A percentile compares a stretch with the other conserved stretches of the same genome.
These are phyloP conservation scores for Kodamaea kaohsiungensis DNA, from an alignment of 805 yeast genomes.

Conservation along the genomic window DNA sequence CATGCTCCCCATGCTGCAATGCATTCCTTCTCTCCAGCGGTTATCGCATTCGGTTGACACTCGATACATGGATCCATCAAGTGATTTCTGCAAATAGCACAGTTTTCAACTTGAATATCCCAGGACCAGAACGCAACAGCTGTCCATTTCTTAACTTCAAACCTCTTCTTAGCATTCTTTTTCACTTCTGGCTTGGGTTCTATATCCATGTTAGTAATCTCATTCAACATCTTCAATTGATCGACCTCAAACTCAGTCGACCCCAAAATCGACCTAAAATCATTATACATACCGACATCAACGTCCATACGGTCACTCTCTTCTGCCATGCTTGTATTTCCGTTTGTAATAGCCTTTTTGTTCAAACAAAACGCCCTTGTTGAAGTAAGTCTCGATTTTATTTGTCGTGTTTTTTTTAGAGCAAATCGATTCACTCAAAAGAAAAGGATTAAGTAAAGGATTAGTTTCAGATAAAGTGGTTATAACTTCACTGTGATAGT, in stretches of 20 bases:
- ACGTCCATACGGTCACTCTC: slow-evolving; percentile 32
- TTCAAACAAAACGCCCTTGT: not conserved
- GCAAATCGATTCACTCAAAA: not conserved
- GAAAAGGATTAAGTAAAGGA: not conserved
- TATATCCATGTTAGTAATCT: slow-evolving; percentile 11
- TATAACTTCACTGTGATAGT: not conserved
- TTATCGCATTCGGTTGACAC: slow-evolving; percentile 83
- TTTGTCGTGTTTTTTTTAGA: slow-evolving; percentile 1
- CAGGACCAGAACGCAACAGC: slow-evolving; percentile 99
- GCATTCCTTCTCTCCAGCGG: slow-evolving; percentile 67
- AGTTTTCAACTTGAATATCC: slow-evolving; percentile 93
- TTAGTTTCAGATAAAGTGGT: not conserved
- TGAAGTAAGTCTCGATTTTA: not conserved
- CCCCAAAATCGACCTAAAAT: not conserved
- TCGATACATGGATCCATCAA: slow-evolving; percentile 98
- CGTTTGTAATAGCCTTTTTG: not conserved
- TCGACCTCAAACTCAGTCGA: not conserved
- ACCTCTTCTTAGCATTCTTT: slow-evolving; percentile 57
- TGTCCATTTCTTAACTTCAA: slow-evolving; percentile 96
- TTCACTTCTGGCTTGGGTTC: slow-evolving; percentile 19
- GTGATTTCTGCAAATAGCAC: slow-evolving; percentile 98
- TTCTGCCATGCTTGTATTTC: slow-evolving; percentile 11
- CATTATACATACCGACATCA: slow-evolving; percentile 25
- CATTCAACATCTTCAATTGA: not conserved
- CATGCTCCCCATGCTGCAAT: slow-evolving; percentile 97